Evolutionary conservation across 176 grass and related monocot species (phyloP).

Genomic region (Aegilops bicornis): DNA sequence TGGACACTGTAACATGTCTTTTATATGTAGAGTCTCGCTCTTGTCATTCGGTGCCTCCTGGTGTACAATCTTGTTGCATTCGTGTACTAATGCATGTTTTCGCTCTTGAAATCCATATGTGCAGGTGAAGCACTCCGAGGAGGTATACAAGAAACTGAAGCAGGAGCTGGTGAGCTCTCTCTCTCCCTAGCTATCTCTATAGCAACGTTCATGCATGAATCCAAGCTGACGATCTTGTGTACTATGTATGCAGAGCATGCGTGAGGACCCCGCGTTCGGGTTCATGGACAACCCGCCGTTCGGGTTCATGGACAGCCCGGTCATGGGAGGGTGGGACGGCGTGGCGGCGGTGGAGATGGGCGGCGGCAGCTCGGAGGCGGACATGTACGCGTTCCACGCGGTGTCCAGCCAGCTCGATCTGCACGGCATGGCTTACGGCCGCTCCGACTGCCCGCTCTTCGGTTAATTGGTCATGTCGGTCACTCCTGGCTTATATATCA

Average conservation of each 20-base stretch:
- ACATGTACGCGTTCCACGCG: conserved; percentile 83
- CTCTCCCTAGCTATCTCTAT: neutral
- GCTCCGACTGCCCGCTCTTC: conserved; percentile 67
- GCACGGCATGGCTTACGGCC: conserved; percentile 73
- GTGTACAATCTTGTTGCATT: neutral
- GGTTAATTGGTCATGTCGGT: conserved; percentile 25
- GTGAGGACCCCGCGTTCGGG: conserved; percentile 46
- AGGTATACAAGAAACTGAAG: conserved; percentile 72
- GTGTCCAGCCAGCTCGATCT: conserved; percentile 86
- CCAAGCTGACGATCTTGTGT: no score
- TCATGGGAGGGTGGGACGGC: conserved; percentile 39
- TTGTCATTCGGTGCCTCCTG: neutral
- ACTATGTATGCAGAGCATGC: conserved; percentile 44
- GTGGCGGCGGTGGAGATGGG: conserved; percentile 23
- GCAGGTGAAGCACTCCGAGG: conserved; percentile 80
- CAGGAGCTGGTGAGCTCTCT: conserved; percentile 51
- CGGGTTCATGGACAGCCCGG: conserved; percentile 65
- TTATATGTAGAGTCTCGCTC: neutral
- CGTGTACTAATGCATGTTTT: neutral
- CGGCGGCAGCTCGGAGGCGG: neutral
- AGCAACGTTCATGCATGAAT: neutral
- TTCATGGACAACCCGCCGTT: conserved; percentile 64
- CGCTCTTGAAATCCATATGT: neutral
- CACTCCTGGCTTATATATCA: neutral
- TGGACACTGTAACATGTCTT: neutral